Percentiles rank a stretch among this genome's conserved stretches.
Evolutionary conservation across 176 grass and related monocot genomes (phyloP).

Genomic region (Triticum turgidum): DNA sequence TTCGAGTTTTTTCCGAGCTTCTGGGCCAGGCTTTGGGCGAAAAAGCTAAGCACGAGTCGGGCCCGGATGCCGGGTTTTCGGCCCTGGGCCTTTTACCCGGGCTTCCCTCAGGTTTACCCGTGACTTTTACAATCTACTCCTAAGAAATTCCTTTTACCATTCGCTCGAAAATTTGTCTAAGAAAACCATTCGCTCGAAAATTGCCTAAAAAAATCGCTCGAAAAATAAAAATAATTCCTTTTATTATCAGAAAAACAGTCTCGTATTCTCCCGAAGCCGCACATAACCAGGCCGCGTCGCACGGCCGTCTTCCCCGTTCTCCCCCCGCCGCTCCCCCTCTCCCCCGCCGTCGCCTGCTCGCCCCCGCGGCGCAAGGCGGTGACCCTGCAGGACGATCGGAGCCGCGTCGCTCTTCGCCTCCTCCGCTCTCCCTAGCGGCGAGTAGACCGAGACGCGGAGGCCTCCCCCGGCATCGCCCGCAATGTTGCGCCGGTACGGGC

Average conservation of each 20-base stretch:
- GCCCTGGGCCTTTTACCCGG: too few species aligned
- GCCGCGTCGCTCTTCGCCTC: background rate
- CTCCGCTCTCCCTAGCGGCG: background rate
- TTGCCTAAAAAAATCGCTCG: too few species aligned
- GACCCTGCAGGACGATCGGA: conserved; percentile 11
- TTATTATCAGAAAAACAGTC: background rate
- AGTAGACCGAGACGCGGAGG: conserved; percentile 28
- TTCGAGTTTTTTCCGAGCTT: too few species aligned
- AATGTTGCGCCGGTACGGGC: conserved; percentile 49
- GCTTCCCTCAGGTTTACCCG: too few species aligned
- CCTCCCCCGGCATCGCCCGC: conserved; percentile 22
- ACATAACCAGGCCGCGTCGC: conserved; percentile 25
- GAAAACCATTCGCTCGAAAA: background rate
- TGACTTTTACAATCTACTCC: too few species aligned
- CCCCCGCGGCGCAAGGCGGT: background rate
- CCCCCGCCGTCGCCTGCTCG: conserved; percentile 1
- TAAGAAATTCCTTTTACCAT: background rate
- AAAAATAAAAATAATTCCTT: background rate
- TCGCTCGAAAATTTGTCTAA: too few species aligned
- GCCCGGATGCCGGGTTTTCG: too few species aligned
- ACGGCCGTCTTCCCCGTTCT: background rate
- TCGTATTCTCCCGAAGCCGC: conserved; percentile 7
- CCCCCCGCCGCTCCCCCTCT: background rate
- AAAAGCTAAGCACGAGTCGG: too few species aligned
- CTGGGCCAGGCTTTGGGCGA: too few species aligned